Base-by-base conservation (phyloP, 2,329 filamentous ascomycete genomes). In the Penicillium rolfsii region DNA sequence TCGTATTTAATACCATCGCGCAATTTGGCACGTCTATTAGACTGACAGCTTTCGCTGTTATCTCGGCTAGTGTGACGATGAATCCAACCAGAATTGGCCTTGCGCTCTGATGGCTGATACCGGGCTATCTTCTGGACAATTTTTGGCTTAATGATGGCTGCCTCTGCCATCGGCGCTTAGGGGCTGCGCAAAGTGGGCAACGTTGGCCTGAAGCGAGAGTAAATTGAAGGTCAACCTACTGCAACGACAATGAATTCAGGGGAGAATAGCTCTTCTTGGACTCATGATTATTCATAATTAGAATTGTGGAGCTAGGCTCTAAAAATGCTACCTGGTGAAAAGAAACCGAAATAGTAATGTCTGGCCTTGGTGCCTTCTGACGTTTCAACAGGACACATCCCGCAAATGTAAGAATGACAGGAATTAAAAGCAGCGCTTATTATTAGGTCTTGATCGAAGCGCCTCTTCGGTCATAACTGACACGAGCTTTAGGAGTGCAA, bases 1-100 rank as follows among this genome's bases (percentile, higher is more conserved):
- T 84, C 0, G 85, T 89, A 0, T 88, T 88, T 71, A 87, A 86
- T 62, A 86, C 85, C 0, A 76, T 83, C 0, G 74, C 80, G 0
- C 85, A 88, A 63, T 82, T 88, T 57, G 85, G 85, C 0, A 81
- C 79, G 19, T 79, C 81, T 0, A 75, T 87, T 0, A 84, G 83
- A 0, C 68, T 87, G 3, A 83, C 83, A 7, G 71, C 83, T 2
- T 80, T 82, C 58, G 81, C 81, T 9, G 79, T 83, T 0, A 81
- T 86, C 35, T 72, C 74, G 1, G 66, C 66, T 0, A 59, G 69
- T 3, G 79, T 83, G 0, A 82, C 80, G 1, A 74, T 79, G 26
- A 73, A 79, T 1, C 61, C 0, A 58, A 66, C 8, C 63, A 62
- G 52, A 55, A 35, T 8, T 64, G 70, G 0, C 67, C 63, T 1